Evolutionary conservation across 1,284 basidiomycete species (phyloP).

Genomic region (Ceratobasidium sp.): DNA sequence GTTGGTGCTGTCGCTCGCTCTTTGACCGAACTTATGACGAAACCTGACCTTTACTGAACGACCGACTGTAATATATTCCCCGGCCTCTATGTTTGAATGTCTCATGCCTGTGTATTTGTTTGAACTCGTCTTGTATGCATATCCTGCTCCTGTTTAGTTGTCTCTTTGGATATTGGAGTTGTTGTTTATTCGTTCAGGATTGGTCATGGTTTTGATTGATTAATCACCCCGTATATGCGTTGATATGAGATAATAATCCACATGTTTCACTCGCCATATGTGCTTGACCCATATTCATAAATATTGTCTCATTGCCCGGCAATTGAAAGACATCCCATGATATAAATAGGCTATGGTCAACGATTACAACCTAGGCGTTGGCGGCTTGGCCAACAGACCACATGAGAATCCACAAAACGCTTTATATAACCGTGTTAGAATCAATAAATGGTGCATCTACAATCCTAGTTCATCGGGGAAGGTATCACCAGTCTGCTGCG

Average conservation of each 20-base stretch:
- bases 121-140: not conserved
- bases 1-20: conserved; percentile 72
- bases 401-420: too few relatives aligned
- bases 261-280: not conserved
- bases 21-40: conserved; percentile 67
- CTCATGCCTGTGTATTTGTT: conserved; percentile 32
- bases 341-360: too few relatives aligned
- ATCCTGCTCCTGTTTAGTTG: not conserved
- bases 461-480: not conserved
- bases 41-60: conserved; percentile 36
- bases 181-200: conserved; percentile 36
- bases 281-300: not conserved
- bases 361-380: too few relatives aligned
- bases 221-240: conserved; percentile 10
- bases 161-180: conserved; percentile 8
- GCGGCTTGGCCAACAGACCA: too few relatives aligned
- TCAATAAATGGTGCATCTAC: too few relatives aligned
- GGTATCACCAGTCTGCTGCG: not conserved
- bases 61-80: conserved; percentile 21
- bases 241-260: not conserved
- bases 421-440: too few relatives aligned
- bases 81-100: not conserved
- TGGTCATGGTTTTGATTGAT: conserved; percentile 30
- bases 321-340: too few relatives aligned
- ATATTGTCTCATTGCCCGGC: not conserved